Evolutionary conservation across 192 early-diverging fungal species (phyloP), one percentile per base, ranked within the genome.

Genomic region (Umbelopsis sp.): DNA sequence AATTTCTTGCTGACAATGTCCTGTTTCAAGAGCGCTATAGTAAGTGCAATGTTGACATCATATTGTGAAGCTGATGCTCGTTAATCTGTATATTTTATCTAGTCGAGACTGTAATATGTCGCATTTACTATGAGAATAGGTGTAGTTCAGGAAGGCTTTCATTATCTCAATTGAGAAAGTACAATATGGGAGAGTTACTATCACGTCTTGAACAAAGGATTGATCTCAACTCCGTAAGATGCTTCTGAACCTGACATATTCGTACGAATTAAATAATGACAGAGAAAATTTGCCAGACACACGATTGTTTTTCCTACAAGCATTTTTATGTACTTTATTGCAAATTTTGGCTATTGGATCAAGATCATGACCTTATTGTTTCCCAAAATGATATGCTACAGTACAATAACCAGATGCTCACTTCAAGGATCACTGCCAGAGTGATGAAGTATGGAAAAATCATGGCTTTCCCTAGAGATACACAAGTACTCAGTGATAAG

Each of bases 241-340:
- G 12, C 34, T 29, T 32, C 34, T n/a, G 7, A 22, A 4, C 17
- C 41, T 45, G 16, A 31, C 17, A 0, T 17, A n/a, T 22, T 43
- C 25, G n/a, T 32, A 24, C 26, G 11, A 17, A 11, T 34, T 34
- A n/a, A 17, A 4, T 26, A 16, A 11, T 62, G 11, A 17, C 69
- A 7, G 2, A 11, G 25, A 29, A 16, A 24, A 74, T 89, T 53
- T 80, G 80, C 7, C 79, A 91, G 81, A 89, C 86, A 8, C 91
- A 93, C 21, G 91, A 94, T 78, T 86, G 91, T 45, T 97, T 98
- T 72, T 97, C 95, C 7, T 98, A 98, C 83, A 95, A 96, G 78
- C 97, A 98, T 74, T 98, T 97, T 74, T 98, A 98, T 76, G 97
- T 98, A 24, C 87, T 98, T 2, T 98, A 97, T 75, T 97, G 95